These are phyloP conservation scores for Gynostemma pentaphyllum DNA, from an alignment of 306 rosid species.

Conservation along the genomic window DNA sequence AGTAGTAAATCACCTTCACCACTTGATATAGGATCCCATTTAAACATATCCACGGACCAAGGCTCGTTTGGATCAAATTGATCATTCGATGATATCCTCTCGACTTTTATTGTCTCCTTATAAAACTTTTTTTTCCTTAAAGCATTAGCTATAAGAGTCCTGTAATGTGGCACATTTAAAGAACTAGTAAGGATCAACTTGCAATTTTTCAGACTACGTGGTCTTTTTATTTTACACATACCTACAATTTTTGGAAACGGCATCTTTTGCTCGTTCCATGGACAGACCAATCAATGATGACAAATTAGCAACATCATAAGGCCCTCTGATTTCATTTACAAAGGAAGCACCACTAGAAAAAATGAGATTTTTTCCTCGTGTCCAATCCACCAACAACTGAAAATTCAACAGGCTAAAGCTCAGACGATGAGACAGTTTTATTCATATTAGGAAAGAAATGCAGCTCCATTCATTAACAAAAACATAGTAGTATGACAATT, in stretches of 20 bases:
- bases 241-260: slow-evolving; percentile 83
- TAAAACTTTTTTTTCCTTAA: slow-evolving; percentile 57
- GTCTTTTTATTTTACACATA: slow-evolving; percentile 13
- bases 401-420: slow-evolving; percentile 6
- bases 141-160: slow-evolving; percentile 62
- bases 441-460: neutral
- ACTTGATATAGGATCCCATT: slow-evolving; percentile 79
- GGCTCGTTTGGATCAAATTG: slow-evolving; percentile 33
- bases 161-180: slow-evolving; percentile 17
- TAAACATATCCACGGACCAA: slow-evolving; percentile 33
- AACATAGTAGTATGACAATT: neutral
- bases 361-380: slow-evolving; percentile 56
- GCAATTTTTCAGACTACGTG: neutral
- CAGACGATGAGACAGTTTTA: neutral
- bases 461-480: neutral
- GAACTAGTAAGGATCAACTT: slow-evolving; percentile 1
- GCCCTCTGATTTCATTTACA: slow-evolving; percentile 76
- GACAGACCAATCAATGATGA: slow-evolving; percentile 64
- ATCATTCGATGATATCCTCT: slow-evolving; percentile 36
- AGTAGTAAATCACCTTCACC: slow-evolving; percentile 74
- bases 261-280: slow-evolving; percentile 65
- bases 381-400: slow-evolving; percentile 83
- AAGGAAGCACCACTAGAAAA: slow-evolving; percentile 68
- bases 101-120: slow-evolving; percentile 69
- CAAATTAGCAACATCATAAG: slow-evolving; percentile 79